Base-by-base conservation (phyloP, 2,329 filamentous ascomycete species). In the Knufia petricola region DNA sequence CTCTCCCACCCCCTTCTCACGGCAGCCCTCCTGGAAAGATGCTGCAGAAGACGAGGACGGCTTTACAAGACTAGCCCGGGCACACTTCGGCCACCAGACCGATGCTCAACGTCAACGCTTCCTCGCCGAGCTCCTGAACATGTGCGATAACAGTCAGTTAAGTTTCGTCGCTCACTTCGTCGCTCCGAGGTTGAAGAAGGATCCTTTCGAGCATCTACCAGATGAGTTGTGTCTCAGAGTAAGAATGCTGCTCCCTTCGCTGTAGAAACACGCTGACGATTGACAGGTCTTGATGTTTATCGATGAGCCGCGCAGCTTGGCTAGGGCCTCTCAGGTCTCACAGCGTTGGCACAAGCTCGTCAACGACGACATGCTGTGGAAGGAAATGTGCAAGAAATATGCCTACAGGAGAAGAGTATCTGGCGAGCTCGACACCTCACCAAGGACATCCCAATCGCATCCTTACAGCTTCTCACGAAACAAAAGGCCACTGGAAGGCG, bases 141-240 rank as follows among this genome's bases (percentile, higher is more conserved):
- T 95, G 58, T 98, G 92, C 70, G 94, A 94, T 58, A 95, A 87
- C 60, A 88, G 94, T 61, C 85, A 94, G 65, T 74, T 98, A 57
- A 95, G 88, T 67, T 96, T 95, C 63, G 89, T 98, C 17, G 87
- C 94, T 58, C 87, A 94, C 64, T 94, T 95, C 66, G 90, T 98
- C 58, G 90, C 87, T 64, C 92, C 92, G 23, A 71, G 94, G 53
- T 70, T 98, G 55, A 95, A 95, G 69, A 95, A 95, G 66, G 92
- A 98, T 64, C 92, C 92, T 0, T 96, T 98, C 61, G 87, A 84
- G 44, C 85, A 84, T 50, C 75, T 98, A 47, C 92, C 92, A 0
- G 89, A 94, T 61, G 92, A 98, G 68, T 71, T 98, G 37, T 96
- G 90, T 65, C 71, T 98, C 52, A 76, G 88, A 60, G 87, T 94